These are phyloP conservation scores for Pseudogymnoascus sp. DNA, from an alignment of 2,329 filamentous ascomycete genomes.

Conservation along the genomic window DNA sequence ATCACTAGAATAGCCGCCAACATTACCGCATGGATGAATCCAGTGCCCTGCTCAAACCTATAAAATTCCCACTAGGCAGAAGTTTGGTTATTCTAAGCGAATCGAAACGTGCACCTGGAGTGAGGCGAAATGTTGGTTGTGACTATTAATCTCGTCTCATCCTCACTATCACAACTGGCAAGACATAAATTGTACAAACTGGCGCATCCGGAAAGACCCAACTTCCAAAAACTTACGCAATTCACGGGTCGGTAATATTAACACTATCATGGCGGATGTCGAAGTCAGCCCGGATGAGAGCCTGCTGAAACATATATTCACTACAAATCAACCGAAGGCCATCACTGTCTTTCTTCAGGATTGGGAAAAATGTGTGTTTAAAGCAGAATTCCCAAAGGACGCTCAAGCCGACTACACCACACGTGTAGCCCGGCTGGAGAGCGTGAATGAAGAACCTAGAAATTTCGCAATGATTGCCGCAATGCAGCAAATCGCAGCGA, in stretches of 20 bases:
- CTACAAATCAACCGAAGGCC: slow-evolving; percentile 11
- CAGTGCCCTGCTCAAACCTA: neutral
- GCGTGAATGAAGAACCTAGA: slow-evolving; percentile 8
- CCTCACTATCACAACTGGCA: neutral
- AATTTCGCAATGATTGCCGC: slow-evolving; percentile 12
- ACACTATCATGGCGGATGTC: slow-evolving; percentile 9
- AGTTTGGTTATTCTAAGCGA: neutral
- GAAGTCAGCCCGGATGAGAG: slow-evolving; percentile 12
- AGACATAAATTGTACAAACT: too few relatives aligned
- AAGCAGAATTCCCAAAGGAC: slow-evolving; percentile 11
- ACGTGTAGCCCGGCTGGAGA: slow-evolving; percentile 14
- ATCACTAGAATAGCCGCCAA: neutral
- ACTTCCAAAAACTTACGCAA: neutral
- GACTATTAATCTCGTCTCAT: neutral
- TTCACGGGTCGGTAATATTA: neutral
- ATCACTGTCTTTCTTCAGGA: slow-evolving; percentile 15
- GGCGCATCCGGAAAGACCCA: neutral
- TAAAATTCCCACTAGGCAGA: neutral
- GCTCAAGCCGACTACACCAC: neutral
- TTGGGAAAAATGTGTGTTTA: slow-evolving; percentile 16
- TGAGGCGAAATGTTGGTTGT: neutral
- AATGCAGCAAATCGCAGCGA: slow-evolving; percentile 12
- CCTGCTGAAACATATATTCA: slow-evolving; percentile 14
- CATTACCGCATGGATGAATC: neutral
- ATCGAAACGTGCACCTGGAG: neutral